Percentiles rank a stretch among this genome's conserved stretches.
Conservation (phyloP, 169 alveolate species). For the Besnoitia besnoiti region DNA sequence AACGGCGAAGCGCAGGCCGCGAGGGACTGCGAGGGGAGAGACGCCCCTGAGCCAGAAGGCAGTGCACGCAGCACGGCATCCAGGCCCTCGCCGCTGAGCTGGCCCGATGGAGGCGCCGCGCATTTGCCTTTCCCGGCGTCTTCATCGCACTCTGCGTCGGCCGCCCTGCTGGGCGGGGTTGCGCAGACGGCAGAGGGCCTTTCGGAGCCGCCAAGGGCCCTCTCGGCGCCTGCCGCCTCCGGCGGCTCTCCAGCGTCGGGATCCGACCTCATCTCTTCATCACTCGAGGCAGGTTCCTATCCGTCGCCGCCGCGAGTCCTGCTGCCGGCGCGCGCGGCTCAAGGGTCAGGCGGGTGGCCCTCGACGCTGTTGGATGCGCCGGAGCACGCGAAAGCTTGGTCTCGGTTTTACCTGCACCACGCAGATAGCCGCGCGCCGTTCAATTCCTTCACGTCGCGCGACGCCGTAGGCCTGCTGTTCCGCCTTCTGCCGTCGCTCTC, state of each 20-base stretch:
- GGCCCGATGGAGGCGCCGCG: no score
- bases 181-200: no score
- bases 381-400: constrained; percentile 33
- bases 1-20: no score
- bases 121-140: background rate
- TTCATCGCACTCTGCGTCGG: background rate
- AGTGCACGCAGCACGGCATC: no score
- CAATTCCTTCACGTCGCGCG: background rate
- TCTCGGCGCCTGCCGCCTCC: no score
- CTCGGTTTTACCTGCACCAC: constrained; percentile 11
- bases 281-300: background rate
- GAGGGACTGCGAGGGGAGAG: no score
- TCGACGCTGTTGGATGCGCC: constrained; percentile 31
- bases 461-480: constrained; percentile 15
- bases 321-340: background rate
- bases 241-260: no score
- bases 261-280: background rate
- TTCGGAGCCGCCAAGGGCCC: no score
- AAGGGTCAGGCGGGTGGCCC: background rate
- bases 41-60: no score
- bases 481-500: constrained; percentile 26
- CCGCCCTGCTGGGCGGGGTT: no score
- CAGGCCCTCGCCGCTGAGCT: no score
- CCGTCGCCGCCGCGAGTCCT: background rate
- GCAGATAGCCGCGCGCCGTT: constrained; percentile 38